Evolutionary conservation across 2,329 filamentous ascomycete genomes (phyloP), one percentile per base, ranked within the genome.

Genomic region (Epicoccum sorghinum): DNA sequence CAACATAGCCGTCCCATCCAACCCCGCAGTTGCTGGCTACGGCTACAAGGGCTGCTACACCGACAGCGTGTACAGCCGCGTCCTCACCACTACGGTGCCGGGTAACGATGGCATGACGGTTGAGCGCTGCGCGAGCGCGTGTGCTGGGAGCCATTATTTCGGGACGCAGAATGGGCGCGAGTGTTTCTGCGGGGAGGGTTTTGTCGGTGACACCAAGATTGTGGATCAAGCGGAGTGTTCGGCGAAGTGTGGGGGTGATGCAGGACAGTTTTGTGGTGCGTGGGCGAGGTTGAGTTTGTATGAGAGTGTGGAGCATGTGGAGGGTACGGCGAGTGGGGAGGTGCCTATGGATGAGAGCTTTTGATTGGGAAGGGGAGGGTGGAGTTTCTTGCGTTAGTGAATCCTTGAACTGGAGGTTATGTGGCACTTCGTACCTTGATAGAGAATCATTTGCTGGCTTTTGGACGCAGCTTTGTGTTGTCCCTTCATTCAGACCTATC

Each of bases 231-330:
- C 36, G 3, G 61, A 68, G 24, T 68, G 65, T 38, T 48, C 45
- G 13, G 52, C 59, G 36, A 18, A 54, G 30, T 68, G 65, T 35
- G 39, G 27, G 3, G 65, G 65, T 13, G 39, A 64, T 42, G 47
- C 27, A 4, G 36, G n/a, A 3, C 49, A 66, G 55, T 59, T 55
- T 27, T 67, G 65, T 46, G 65, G 65, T 14, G 61, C 49, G 5
- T 60, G 51, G 22, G 42, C 61, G 45, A 51, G 65, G 23, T 36
- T 68, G 53, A 64, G 44, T 47, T n/a, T 64, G 47, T 66, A 44
- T 91, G 49, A 59, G 50, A 53, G 53, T 18, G 45, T 54, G 51
- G 51, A 44, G n/a, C 51, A 54, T 40, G 51, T 48, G 8, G 44
- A 54, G n/a, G 42, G 40, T 22, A 54, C 51, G 4, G 51, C 51